A percentile compares a stretch with the other conserved stretches of the same genome.
Conservation (phyloP, 2,329 filamentous ascomycete genomes). For the Ophiostoma ulmi region DNA sequence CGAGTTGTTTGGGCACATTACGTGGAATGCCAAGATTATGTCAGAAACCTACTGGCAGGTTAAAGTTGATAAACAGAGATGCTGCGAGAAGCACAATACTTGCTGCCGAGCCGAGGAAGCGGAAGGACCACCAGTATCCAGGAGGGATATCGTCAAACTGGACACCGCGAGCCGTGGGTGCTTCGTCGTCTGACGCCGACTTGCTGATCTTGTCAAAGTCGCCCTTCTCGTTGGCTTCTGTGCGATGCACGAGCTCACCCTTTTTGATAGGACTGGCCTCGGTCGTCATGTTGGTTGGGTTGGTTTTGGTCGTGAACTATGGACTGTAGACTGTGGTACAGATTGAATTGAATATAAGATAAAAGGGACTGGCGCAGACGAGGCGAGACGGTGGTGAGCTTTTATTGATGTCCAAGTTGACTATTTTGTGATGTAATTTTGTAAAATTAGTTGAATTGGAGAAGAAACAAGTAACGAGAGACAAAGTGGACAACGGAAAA, state of each 20-base stretch:
- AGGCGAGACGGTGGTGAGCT: background rate
- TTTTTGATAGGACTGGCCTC: background rate
- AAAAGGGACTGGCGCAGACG: background rate
- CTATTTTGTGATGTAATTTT: background rate
- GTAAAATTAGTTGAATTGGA: background rate
- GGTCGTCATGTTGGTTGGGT: background rate
- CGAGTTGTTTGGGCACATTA: too few relatives aligned
- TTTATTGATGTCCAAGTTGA: background rate
- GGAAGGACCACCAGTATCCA: constrained; percentile 24
- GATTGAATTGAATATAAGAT: background rate
- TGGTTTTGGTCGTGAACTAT: background rate
- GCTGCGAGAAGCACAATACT: constrained; percentile 21
- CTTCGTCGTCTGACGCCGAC: constrained; percentile 16
- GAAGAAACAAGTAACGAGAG: background rate
- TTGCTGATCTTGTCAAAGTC: background rate
- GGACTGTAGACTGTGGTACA: background rate
- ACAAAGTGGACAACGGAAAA: background rate
- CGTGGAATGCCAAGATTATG: background rate
- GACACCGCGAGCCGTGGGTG: constrained; percentile 18
- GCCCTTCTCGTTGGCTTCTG: constrained; percentile 1
- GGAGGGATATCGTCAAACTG: constrained; percentile 23
- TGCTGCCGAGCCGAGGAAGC: constrained; percentile 22
- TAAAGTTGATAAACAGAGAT: constrained; percentile 19
- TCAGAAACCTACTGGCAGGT: background rate
- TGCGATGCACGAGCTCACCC: background rate